Conservation (phyloP, 306 rosid genomes). For the Fagus crenata region DNA sequence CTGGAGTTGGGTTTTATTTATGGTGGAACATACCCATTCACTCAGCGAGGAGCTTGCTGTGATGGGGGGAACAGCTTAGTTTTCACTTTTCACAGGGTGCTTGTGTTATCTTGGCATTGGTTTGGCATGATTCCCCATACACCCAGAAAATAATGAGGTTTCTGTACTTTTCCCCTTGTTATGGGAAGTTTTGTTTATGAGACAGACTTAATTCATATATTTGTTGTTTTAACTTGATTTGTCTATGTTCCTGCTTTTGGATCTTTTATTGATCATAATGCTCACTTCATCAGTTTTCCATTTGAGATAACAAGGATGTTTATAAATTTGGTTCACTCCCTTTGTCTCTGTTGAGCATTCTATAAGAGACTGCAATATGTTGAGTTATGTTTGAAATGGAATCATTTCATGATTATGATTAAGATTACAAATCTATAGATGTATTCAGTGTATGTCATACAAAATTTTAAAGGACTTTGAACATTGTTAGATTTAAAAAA, state of each 20-base stretch:
- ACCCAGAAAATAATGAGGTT: slow-evolving; percentile 36
- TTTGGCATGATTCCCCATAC: slow-evolving; percentile 42
- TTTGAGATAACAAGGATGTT: neutral
- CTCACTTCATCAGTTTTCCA: neutral
- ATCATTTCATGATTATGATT: no score
- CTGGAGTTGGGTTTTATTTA: slow-evolving; percentile 45
- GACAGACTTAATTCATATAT: slow-evolving; percentile 43
- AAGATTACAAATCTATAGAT: no score
- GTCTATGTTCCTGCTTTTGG: neutral
- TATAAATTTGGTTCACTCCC: neutral
- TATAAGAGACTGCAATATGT: neutral
- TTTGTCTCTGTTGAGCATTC: neutral
- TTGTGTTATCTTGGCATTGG: slow-evolving; percentile 38
- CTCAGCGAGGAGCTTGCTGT: slow-evolving; percentile 32
- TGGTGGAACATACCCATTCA: slow-evolving; percentile 41
- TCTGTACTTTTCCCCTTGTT: slow-evolving; percentile 35
- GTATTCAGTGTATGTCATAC: no score
- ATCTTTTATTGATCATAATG: neutral
- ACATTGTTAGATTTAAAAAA: no score
- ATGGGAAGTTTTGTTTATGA: slow-evolving; percentile 63
- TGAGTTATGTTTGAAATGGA: neutral
- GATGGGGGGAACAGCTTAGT: slow-evolving; percentile 30
- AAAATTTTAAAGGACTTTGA: no score
- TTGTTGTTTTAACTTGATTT: slow-evolving; percentile 10
- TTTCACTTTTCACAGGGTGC: slow-evolving; percentile 28